Percentiles rank a stretch among this genome's conserved stretches.
Conservation (phyloP, 140 eudicot genomes). For the Oenanthe javanica region DNA sequence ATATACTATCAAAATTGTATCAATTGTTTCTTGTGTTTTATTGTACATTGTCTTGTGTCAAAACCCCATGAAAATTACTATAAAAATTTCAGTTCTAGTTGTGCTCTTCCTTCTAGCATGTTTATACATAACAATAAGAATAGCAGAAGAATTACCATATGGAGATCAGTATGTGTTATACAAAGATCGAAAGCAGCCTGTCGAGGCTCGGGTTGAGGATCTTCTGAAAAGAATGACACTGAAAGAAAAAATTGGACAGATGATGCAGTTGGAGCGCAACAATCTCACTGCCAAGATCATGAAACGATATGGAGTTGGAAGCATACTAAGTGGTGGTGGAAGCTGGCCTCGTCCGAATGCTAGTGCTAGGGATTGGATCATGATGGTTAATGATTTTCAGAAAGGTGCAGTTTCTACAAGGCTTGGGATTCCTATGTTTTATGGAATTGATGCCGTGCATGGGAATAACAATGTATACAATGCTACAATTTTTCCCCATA, state of each 20-base stretch:
- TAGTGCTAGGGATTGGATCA: not conserved
- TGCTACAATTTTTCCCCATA: conserved; percentile 5
- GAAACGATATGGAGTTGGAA: not conserved
- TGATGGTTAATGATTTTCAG: not conserved
- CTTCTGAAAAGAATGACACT: conserved; percentile 1
- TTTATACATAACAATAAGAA: not conserved
- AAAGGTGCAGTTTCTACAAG: not conserved
- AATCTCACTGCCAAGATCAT: not conserved
- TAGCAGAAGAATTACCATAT: not conserved
- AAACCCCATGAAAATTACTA: not conserved
- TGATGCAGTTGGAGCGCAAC: conserved; percentile 9
- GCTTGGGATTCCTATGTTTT: conserved; percentile 6
- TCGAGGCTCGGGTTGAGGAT: conserved; percentile 6
- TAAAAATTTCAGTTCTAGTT: not conserved
- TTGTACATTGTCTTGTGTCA: not conserved
- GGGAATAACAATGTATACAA: conserved; percentile 8
- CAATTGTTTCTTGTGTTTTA: not conserved
- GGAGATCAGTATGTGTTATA: not conserved
- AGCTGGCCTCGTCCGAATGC: conserved; percentile 6
- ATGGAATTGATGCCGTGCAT: conserved; percentile 10
- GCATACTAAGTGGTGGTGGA: not conserved
- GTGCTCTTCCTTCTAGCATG: not conserved
- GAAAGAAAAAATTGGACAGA: not conserved
- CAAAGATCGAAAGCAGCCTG: not conserved
- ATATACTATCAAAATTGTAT: too few species aligned